Conservation (phyloP, 495 filamentous ascomycete genomes). For the Penicillium tannophilum region DNA sequence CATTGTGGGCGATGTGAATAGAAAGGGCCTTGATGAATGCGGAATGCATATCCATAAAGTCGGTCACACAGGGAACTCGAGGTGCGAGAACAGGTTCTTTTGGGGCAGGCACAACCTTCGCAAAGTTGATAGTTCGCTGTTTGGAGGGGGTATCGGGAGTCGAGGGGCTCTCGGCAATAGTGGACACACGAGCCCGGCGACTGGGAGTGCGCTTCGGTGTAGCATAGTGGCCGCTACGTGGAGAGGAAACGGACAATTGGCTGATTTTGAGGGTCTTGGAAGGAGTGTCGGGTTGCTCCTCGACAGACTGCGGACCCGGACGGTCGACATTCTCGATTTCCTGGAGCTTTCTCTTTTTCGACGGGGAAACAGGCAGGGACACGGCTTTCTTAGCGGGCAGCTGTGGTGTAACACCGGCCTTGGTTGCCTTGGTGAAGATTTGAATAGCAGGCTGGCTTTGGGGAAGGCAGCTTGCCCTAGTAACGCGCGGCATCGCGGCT, state of each 20-base stretch:
- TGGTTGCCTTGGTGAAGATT: conserved; percentile 46
- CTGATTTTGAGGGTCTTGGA: conserved; percentile 47
- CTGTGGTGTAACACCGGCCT: conserved; percentile 35
- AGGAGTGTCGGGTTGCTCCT: conserved; percentile 34
- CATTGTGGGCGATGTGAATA: conserved; percentile 46
- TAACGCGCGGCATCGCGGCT: conserved; percentile 42
- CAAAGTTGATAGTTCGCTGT: conserved; percentile 31
- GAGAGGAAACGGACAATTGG: conserved; percentile 40
- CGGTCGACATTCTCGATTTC: conserved; percentile 42
- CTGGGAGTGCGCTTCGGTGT: conserved; percentile 28
- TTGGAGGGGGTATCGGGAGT: conserved; percentile 36
- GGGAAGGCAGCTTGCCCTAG: conserved; percentile 35
- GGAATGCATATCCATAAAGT: conserved; percentile 42
- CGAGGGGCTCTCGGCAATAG: conserved; percentile 13
- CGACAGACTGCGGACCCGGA: conserved; percentile 14
- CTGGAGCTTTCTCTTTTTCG: conserved; percentile 50
- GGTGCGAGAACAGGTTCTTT: conserved; percentile 22
- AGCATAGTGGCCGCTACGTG: conserved; percentile 42
- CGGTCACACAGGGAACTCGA: conserved; percentile 35
- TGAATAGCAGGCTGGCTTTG: conserved; percentile 41
- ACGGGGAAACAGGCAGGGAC: conserved; percentile 41
- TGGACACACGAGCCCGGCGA: conserved; percentile 20
- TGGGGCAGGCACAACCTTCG: conserved; percentile 10
- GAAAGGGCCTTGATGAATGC: conserved; percentile 44
- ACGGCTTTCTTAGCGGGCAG: conserved; percentile 26